Evolutionary conservation across 768 basidiomycete species (phyloP).

Genomic region (Hirschioporus abietinus): DNA sequence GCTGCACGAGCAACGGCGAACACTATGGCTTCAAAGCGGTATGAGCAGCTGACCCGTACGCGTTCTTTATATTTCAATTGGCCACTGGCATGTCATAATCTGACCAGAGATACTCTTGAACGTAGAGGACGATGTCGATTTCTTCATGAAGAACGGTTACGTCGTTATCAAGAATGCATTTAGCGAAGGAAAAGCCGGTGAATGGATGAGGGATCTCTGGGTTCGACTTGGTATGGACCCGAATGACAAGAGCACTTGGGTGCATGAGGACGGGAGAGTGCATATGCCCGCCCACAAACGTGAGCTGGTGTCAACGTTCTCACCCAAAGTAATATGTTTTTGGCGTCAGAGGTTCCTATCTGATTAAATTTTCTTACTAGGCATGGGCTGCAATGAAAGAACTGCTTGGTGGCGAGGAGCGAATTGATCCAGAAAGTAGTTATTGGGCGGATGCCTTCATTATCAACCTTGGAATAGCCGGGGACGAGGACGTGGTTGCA

Average conservation of each 20-base stretch:
- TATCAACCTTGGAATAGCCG: conserved; percentile 30
- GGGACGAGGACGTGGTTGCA: conserved; percentile 22
- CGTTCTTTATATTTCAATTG: background rate
- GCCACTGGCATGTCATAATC: too few relatives aligned
- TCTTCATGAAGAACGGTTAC: conserved; percentile 51
- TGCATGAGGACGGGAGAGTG: conserved; percentile 27
- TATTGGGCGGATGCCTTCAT: conserved; percentile 27
- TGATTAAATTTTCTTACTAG: background rate
- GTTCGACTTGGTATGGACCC: conserved; percentile 46
- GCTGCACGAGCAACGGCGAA: too few relatives aligned
- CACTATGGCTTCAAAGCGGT: background rate
- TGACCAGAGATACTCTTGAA: background rate
- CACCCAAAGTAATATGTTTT: conserved; percentile 17
- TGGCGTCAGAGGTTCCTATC: background rate
- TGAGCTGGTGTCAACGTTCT: conserved; percentile 21
- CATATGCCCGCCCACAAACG: conserved; percentile 27
- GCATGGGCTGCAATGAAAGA: conserved; percentile 22
- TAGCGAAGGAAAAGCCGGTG: conserved; percentile 42
- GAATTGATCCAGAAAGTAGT: conserved; percentile 25
- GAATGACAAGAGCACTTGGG: conserved; percentile 51
- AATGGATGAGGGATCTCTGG: conserved; percentile 49
- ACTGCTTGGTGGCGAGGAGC: conserved; percentile 30
- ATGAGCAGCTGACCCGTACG: background rate
- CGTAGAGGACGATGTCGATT: background rate
- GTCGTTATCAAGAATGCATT: conserved; percentile 50